A percentile compares a stretch with the other conserved stretches of the same genome.
phyloP scores from a whole-genome alignment of 2,329 filamentous ascomycete genomes.

The Mycogone perniciosa region DNA sequence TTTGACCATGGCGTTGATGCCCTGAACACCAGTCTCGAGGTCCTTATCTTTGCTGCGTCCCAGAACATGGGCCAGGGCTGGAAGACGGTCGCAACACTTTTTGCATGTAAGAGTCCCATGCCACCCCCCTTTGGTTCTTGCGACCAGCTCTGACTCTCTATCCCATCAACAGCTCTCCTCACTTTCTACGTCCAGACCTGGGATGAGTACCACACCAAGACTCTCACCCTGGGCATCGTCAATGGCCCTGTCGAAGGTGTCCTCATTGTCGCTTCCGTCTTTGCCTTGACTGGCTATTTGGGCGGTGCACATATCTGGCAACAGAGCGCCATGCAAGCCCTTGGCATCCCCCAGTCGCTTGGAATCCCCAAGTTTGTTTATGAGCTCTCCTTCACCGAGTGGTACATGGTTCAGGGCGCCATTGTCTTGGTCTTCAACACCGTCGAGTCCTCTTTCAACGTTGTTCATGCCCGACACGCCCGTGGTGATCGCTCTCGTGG shows the following conservation, averaged over 20 bases:
- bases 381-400: slow-evolving; percentile 79
- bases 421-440: slow-evolving; percentile 83
- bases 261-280: slow-evolving; percentile 74
- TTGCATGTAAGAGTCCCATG: slow-evolving; percentile 57
- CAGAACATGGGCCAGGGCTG: slow-evolving; percentile 93
- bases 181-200: slow-evolving; percentile 99
- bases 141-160: slow-evolving; percentile 8
- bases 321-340: slow-evolving; percentile 64
- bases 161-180: slow-evolving; percentile 55
- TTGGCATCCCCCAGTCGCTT: slow-evolving; percentile 59
- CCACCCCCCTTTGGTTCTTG: slow-evolving; percentile 3
- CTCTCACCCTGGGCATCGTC: slow-evolving; percentile 82
- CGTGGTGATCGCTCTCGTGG: slow-evolving; percentile 66
- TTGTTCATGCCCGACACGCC: slow-evolving; percentile 71
- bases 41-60: slow-evolving; percentile 81
- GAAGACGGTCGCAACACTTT: slow-evolving; percentile 77
- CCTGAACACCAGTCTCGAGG: slow-evolving; percentile 90
- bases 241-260: slow-evolving; percentile 96
- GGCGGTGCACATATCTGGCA: slow-evolving; percentile 94
- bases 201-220: slow-evolving; percentile 99
- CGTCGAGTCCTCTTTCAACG: slow-evolving; percentile 70
- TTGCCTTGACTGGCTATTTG: slow-evolving; percentile 73
- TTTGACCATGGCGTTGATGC: slow-evolving; percentile 98
- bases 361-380: slow-evolving; percentile 68
- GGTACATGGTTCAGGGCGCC: slow-evolving; percentile 83